Conservation (phyloP, 768 basidiomycete genomes). For the Neoboletus subvelutipes region DNA sequence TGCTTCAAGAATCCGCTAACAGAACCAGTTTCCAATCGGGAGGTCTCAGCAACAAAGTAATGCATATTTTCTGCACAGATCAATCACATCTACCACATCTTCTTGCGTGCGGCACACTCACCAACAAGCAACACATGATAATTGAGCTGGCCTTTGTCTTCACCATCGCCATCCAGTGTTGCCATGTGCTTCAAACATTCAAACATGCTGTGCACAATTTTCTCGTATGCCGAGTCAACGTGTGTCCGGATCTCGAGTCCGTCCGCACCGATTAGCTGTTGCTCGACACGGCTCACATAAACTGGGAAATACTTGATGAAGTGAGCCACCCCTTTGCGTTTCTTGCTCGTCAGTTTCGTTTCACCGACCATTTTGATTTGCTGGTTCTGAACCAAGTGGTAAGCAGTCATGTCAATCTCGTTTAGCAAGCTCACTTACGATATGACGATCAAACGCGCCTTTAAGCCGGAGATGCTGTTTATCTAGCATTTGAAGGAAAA, state of each 20-base stretch:
- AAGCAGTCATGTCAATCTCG: neutral
- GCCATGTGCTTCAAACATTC: conserved; percentile 94
- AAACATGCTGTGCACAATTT: conserved; percentile 88
- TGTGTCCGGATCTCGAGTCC: conserved; percentile 71
- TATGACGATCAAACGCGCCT: conserved; percentile 72
- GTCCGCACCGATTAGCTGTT: conserved; percentile 76
- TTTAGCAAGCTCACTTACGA: conserved; percentile 43
- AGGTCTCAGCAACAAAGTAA: conserved; percentile 82
- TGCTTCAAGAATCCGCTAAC: conserved; percentile 61
- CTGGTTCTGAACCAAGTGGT: conserved; percentile 53
- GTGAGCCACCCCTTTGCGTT: conserved; percentile 86
- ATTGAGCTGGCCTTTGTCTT: conserved; percentile 96
- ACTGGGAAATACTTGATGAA: conserved; percentile 93
- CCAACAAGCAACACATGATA: conserved; percentile 95
- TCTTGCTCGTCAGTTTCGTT: conserved; percentile 89
- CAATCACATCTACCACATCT: neutral
- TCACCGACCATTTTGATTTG: conserved; percentile 88
- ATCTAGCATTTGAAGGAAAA: conserved; percentile 73
- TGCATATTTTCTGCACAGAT: conserved; percentile 86
- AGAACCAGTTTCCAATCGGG: conserved; percentile 64
- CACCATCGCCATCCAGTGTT: conserved; percentile 88
- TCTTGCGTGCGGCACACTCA: conserved; percentile 37
- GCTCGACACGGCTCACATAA: conserved; percentile 82
- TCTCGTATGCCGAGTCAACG: conserved; percentile 85
- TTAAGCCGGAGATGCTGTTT: conserved; percentile 81